phyloP scores from a whole-genome alignment of 768 basidiomycete species.

The Pleurotus pulmonarius region DNA sequence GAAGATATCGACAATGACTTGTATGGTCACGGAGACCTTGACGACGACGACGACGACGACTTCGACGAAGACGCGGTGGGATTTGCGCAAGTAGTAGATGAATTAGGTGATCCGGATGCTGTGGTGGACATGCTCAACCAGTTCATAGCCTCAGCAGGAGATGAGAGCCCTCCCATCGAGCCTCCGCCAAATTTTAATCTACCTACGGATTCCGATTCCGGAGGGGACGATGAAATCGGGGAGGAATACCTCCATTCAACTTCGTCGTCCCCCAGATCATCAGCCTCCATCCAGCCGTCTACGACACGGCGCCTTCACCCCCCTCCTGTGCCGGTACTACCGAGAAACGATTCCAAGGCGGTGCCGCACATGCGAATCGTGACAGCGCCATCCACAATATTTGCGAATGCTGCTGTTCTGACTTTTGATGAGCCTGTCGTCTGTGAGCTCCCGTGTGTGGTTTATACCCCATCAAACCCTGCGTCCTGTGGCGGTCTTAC shows the following conservation, averaged over 20 bases:
- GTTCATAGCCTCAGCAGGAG: no score
- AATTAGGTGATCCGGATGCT: no score
- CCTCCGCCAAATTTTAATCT: no score
- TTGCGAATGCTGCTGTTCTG: constrained; percentile 3
- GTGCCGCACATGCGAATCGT: not conserved
- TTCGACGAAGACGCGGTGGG: no score
- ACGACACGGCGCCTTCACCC: not conserved
- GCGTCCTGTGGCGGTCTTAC: not conserved
- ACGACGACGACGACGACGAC: no score
- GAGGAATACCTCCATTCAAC: not conserved
- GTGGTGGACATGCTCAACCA: no score
- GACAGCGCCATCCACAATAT: not conserved
- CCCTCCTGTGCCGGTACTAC: not conserved
- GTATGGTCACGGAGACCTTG: no score
- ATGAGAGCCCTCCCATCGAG: no score
- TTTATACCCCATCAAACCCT: constrained; percentile 5
- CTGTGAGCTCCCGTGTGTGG: constrained; percentile 25
- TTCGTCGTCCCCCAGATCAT: not conserved
- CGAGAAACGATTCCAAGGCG: no score
- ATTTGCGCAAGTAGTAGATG: no score
- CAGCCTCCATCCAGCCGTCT: not conserved
- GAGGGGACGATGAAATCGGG: no score
- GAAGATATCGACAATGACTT: not conserved
- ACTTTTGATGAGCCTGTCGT: constrained; percentile 23
- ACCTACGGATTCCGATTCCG: no score